Percentiles rank a stretch among this genome's conserved stretches.
phyloP scores from a whole-genome alignment of 176 grass and related monocot genomes.

The Hyparrhenia diplandra region DNA sequence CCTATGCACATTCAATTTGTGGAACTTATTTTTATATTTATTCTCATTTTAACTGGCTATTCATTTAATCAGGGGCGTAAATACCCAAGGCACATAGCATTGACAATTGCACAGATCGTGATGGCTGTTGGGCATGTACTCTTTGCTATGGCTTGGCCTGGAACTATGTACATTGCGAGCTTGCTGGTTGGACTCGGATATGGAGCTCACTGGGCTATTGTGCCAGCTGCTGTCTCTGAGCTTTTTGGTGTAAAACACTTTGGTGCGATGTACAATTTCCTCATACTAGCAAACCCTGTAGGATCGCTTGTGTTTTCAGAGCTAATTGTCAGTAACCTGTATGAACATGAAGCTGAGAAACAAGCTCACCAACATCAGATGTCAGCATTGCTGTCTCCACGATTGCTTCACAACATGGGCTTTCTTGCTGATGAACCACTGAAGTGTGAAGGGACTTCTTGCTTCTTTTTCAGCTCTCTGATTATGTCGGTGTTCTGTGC shows the following conservation, averaged over 20 bases:
- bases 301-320: slow-evolving; percentile 67
- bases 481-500: slow-evolving; percentile 62
- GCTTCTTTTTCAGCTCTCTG: slow-evolving; percentile 68
- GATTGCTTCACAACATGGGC: background rate
- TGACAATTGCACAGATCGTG: slow-evolving; percentile 45
- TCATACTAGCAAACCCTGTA: slow-evolving; percentile 53
- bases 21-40: background rate
- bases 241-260: slow-evolving; percentile 66
- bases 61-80: slow-evolving; percentile 33
- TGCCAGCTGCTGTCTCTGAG: slow-evolving; percentile 61
- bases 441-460: slow-evolving; percentile 60
- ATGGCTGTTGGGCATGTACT: slow-evolving; percentile 63
- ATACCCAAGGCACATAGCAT: slow-evolving; percentile 58
- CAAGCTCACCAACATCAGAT: slow-evolving; percentile 33
- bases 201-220: slow-evolving; percentile 69
- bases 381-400: background rate
- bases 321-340: slow-evolving; percentile 59
- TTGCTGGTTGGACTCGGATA: slow-evolving; percentile 70
- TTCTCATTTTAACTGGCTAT: slow-evolving; percentile 8
- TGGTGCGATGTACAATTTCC: slow-evolving; percentile 77
- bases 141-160: slow-evolving; percentile 80
- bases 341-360: slow-evolving; percentile 63
- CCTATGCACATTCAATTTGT: background rate
- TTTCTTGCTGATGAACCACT: slow-evolving; percentile 34
- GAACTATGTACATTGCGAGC: slow-evolving; percentile 69